Percentiles rank a stretch among this genome's conserved stretches.
Evolutionary conservation across 2,329 filamentous ascomycete genomes (phyloP).

Genomic region (Achaetomium macrosporum): DNA sequence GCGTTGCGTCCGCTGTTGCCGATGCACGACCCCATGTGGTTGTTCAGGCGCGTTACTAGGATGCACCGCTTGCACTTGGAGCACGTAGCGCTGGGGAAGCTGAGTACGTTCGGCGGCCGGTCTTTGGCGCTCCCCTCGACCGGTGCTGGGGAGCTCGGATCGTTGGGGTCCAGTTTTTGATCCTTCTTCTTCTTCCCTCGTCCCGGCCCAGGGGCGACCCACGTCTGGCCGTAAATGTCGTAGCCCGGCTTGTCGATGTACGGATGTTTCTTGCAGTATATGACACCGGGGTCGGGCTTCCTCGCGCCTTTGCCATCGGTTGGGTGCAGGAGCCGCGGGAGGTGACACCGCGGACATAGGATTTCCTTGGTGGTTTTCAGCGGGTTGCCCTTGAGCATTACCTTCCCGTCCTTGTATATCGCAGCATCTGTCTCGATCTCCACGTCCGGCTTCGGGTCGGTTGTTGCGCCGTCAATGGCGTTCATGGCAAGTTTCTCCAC

Average conservation of each 20-base stretch:
- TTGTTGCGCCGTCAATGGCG: conserved; percentile 46
- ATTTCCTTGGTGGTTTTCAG: conserved; percentile 66
- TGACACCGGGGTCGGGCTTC: conserved; percentile 59
- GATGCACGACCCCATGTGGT: conserved; percentile 64
- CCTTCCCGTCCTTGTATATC: conserved; percentile 62
- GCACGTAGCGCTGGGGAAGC: conserved; percentile 60
- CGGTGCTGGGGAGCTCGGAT: conserved; percentile 37
- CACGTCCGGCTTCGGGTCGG: conserved; percentile 50
- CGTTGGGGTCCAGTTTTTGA: conserved; percentile 44
- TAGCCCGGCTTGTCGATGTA: conserved; percentile 71
- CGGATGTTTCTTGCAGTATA: conserved; percentile 74
- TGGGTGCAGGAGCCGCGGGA: conserved; percentile 67
- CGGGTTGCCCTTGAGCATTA: conserved; percentile 65
- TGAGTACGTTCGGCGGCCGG: conserved; percentile 55
- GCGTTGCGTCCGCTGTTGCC: conserved; percentile 60
- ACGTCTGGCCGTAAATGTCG: conserved; percentile 79
- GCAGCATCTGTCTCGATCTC: conserved; percentile 62
- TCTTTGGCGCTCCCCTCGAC: conserved; percentile 40
- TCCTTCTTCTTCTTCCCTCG: conserved; percentile 77
- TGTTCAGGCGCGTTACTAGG: conserved; percentile 58
- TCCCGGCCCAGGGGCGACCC: conserved; percentile 64
- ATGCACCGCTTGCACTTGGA: conserved; percentile 63
- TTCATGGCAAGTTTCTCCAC: conserved; percentile 58
- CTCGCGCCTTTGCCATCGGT: conserved; percentile 62
- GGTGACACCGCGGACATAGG: conserved; percentile 66